These are phyloP conservation scores for Lantana camara DNA, from an alignment of 257 asterid genomes.

Conservation along the genomic window DNA sequence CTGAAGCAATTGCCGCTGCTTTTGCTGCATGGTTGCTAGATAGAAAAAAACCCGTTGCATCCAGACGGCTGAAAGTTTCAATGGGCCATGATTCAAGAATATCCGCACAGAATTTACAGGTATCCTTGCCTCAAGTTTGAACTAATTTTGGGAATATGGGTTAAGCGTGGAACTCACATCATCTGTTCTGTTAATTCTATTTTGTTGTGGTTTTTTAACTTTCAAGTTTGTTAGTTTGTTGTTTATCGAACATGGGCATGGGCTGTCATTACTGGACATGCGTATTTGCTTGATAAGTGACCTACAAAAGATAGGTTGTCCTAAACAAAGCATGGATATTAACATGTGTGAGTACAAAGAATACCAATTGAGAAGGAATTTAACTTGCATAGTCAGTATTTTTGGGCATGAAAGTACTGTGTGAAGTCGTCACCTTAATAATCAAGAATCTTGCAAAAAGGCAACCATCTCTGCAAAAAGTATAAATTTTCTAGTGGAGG, in stretches of 20 bases:
- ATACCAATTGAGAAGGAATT: not conserved
- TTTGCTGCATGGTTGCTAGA: conserved; percentile 86
- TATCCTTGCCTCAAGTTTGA: conserved; percentile 20
- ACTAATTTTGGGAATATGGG: conserved; percentile 1
- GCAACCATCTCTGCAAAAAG: not conserved
- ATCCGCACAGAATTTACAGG: conserved; percentile 92
- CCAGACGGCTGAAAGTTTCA: conserved; percentile 74
- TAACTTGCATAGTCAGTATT: not conserved
- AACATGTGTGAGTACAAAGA: conserved; percentile 1
- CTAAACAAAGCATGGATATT: not conserved
- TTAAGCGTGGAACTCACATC: not conserved
- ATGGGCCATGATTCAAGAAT: conserved; percentile 95
- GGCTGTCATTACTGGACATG: conserved; percentile 7
- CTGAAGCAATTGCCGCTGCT: conserved; percentile 97
- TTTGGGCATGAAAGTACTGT: not conserved
- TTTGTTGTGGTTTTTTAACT: not conserved
- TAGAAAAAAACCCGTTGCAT: conserved; percentile 61
- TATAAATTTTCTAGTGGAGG: not conserved
- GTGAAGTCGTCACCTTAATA: not conserved
- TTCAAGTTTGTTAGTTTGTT: not conserved
- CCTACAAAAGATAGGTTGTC: not conserved
- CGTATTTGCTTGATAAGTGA: not conserved
- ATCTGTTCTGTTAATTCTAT: not conserved
- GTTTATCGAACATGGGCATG: not conserved
- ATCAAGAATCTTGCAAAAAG: not conserved